Evolutionary conservation across 1,139 yeast genomes (phyloP).

Genomic region (Scheffersomyces cryptocercus): DNA sequence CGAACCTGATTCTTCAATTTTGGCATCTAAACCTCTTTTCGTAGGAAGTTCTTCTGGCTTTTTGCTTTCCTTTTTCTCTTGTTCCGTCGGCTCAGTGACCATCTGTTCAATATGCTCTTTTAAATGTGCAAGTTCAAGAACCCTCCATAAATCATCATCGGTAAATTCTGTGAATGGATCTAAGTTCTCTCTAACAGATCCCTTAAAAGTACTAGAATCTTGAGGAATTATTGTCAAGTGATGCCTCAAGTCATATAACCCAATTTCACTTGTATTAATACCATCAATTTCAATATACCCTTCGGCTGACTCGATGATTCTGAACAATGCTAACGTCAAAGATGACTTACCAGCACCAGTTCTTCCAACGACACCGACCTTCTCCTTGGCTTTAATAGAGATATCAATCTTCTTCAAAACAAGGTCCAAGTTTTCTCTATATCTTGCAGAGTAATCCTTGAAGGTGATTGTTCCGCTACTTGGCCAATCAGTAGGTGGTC

Average conservation of each 20-base stretch:
- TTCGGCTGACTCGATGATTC: slow-evolving; percentile 28
- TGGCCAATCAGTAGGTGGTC: slow-evolving; percentile 28
- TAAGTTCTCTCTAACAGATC: slow-evolving; percentile 29
- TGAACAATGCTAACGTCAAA: slow-evolving; percentile 29
- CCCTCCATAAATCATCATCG: slow-evolving; percentile 30
- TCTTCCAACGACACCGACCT: slow-evolving; percentile 33
- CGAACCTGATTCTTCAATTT: slow-evolving; percentile 19
- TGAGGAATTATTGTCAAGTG: slow-evolving; percentile 33
- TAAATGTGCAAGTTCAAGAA: slow-evolving; percentile 29
- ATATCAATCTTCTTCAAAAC: slow-evolving; percentile 25
- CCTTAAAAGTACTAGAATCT: slow-evolving; percentile 32
- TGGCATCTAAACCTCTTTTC: slow-evolving; percentile 17
- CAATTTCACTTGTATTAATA: slow-evolving; percentile 24
- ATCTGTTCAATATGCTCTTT: slow-evolving; percentile 28
- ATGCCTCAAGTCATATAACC: slow-evolving; percentile 28
- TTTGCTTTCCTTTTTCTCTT: slow-evolving; percentile 16
- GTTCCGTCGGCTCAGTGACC: slow-evolving; percentile 24
- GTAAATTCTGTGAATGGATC: slow-evolving; percentile 26
- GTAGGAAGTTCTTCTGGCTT: slow-evolving; percentile 14
- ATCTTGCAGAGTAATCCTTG: slow-evolving; percentile 25
- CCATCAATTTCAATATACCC: slow-evolving; percentile 31
- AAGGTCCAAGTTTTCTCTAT: slow-evolving; percentile 28
- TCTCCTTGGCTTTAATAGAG: slow-evolving; percentile 24
- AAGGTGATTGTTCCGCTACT: slow-evolving; percentile 23
- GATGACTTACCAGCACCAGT: slow-evolving; percentile 37